These are phyloP conservation scores for Solanum dulcamara DNA, from an alignment of 257 asterid species.

Conservation along the genomic window DNA sequence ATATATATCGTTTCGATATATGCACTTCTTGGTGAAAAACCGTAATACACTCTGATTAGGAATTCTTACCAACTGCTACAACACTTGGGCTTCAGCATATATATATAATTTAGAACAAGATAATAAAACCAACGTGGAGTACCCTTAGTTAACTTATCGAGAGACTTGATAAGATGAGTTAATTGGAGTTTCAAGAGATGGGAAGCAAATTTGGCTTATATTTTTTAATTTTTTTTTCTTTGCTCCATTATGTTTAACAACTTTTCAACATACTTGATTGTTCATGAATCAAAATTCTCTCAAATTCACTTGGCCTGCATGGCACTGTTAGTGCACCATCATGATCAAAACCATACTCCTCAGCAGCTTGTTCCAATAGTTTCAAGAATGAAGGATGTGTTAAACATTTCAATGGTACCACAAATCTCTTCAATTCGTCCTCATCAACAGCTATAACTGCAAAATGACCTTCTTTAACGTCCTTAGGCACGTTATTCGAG, in stretches of 20 bases:
- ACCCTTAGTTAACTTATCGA: too few species aligned
- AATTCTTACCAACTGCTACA: neutral
- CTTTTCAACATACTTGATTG: neutral
- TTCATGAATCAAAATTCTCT: slow-evolving; percentile 11
- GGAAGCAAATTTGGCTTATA: neutral
- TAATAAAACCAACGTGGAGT: too few species aligned
- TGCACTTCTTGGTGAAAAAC: too few species aligned
- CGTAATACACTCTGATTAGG: neutral
- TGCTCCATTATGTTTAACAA: neutral
- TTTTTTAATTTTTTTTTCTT: neutral
- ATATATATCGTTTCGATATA: too few species aligned
- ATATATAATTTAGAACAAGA: too few species aligned
- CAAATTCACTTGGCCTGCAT: slow-evolving; percentile 28
- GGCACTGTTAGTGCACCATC: slow-evolving; percentile 32
- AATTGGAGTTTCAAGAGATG: neutral
- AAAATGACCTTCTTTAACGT: slow-evolving; percentile 37
- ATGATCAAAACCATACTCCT: slow-evolving; percentile 33
- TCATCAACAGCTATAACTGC: slow-evolving; percentile 25
- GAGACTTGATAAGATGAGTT: too few species aligned
- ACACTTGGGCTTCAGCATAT: neutral
- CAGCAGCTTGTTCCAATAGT: slow-evolving; percentile 33
- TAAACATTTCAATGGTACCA: slow-evolving; percentile 21
- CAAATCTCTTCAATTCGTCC: slow-evolving; percentile 14
- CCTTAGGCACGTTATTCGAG: slow-evolving; percentile 27
- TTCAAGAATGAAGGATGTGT: slow-evolving; percentile 24